These are phyloP conservation scores for Reutealis trisperma DNA, from an alignment of 345 rosid species.

Conservation along the genomic window DNA sequence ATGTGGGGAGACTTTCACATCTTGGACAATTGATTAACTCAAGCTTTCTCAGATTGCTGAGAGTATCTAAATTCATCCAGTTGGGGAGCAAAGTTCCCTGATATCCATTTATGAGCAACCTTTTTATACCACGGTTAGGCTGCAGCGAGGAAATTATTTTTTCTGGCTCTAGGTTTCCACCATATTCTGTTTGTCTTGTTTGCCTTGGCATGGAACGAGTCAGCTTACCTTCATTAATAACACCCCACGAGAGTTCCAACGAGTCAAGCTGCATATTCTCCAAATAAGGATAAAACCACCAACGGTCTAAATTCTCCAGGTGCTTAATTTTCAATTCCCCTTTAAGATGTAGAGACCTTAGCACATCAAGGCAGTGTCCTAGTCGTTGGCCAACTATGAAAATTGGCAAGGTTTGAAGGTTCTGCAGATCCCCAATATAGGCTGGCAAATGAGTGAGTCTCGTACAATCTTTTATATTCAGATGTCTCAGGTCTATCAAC, in stretches of 20 bases:
- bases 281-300: too few species aligned
- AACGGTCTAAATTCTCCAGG: not conserved
- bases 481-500: not conserved
- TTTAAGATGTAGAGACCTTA: not conserved
- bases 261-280: not conserved
- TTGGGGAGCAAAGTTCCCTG: constrained; percentile 16
- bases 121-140: constrained; percentile 12
- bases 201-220: not conserved
- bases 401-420: not conserved
- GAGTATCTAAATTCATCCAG: not conserved
- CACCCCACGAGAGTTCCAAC: not conserved
- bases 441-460: not conserved
- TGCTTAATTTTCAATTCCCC: not conserved
- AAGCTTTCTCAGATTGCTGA: constrained; percentile 19
- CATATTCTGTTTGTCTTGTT: not conserved
- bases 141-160: not conserved
- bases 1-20: too few species aligned
- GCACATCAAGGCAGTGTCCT: too few species aligned
- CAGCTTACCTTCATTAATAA: not conserved
- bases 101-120: constrained; percentile 13
- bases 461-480: not conserved
- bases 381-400: not conserved
- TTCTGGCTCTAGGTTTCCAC: not conserved
- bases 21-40: not conserved
- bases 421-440: not conserved